Evolutionary conservation across 208 protist species (phyloP).

Genomic region (Polymyxa betae): DNA sequence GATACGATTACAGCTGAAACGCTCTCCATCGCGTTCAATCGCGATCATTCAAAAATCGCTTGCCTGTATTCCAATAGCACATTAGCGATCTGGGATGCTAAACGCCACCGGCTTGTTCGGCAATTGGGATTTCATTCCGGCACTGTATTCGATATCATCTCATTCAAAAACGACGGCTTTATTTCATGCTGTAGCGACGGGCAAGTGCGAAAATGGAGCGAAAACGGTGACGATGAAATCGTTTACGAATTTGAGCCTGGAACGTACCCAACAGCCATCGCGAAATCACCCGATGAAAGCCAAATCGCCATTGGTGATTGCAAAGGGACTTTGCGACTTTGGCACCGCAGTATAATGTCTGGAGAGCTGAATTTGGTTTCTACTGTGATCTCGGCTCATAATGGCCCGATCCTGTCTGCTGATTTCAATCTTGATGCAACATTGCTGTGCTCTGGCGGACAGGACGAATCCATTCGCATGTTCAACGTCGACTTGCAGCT

Average conservation of each 20-base stretch:
- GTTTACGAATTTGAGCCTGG: background rate
- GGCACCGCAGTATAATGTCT: background rate
- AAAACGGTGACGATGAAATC: background rate
- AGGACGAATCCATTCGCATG: constrained; percentile 19
- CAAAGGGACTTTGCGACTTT: background rate
- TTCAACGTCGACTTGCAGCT: background rate
- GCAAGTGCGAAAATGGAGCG: background rate
- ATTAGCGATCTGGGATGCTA: background rate
- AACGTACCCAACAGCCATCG: background rate
- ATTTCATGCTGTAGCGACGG: background rate
- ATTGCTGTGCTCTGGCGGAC: background rate
- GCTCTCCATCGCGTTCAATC: background rate
- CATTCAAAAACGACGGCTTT: background rate
- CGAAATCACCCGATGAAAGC: background rate
- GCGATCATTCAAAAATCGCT: background rate
- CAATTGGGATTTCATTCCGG: background rate
- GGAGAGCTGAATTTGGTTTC: background rate
- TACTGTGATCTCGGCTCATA: background rate
- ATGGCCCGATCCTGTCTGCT: background rate
- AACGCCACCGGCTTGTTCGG: background rate
- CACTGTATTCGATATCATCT: background rate
- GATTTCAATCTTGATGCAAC: background rate
- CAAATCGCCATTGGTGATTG: background rate
- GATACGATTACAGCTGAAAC: background rate
- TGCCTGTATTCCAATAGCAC: background rate